Evolutionary conservation across 164 flowering plant genomes (phyloP).

Genomic region (Macadamia integrifolia): DNA sequence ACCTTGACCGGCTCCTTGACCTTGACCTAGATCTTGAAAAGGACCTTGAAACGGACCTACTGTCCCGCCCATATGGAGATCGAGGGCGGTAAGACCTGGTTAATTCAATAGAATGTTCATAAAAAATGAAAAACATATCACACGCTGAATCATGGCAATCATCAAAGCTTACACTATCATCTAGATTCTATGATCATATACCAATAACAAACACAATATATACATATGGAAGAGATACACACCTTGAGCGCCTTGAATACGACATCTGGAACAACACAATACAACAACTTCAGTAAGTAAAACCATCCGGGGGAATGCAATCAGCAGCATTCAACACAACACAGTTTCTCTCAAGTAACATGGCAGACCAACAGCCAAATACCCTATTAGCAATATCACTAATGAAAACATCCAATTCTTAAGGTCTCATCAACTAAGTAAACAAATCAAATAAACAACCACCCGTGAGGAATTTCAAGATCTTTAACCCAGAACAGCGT

Average conservation of each 20-base stretch:
- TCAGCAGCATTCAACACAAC: too few species aligned
- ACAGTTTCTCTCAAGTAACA: too few species aligned
- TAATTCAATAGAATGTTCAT: neutral
- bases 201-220: neutral
- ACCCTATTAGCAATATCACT: too few species aligned
- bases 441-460: too few species aligned
- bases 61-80: conserved; percentile 29
- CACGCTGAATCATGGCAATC: too few species aligned
- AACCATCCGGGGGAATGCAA: neutral
- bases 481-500: too few species aligned
- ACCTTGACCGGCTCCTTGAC: conserved; percentile 66
- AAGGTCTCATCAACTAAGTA: too few species aligned
- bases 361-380: too few species aligned
- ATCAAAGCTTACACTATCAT: too few species aligned
- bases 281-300: neutral
- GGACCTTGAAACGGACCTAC: conserved; percentile 58
- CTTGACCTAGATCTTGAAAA: conserved; percentile 27
- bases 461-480: too few species aligned
- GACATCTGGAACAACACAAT: conserved; percentile 57
- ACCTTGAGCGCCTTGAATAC: conserved; percentile 72
- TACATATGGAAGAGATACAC: neutral
- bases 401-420: too few species aligned
- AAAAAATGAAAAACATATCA: neutral
- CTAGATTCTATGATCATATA: neutral
- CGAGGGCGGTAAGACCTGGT: conserved; percentile 54